Percentiles rank a stretch among this genome's conserved stretches.
Evolutionary conservation across 2,329 filamentous ascomycete genomes (phyloP).

Genomic region (Pseudogymnoascus sp.): DNA sequence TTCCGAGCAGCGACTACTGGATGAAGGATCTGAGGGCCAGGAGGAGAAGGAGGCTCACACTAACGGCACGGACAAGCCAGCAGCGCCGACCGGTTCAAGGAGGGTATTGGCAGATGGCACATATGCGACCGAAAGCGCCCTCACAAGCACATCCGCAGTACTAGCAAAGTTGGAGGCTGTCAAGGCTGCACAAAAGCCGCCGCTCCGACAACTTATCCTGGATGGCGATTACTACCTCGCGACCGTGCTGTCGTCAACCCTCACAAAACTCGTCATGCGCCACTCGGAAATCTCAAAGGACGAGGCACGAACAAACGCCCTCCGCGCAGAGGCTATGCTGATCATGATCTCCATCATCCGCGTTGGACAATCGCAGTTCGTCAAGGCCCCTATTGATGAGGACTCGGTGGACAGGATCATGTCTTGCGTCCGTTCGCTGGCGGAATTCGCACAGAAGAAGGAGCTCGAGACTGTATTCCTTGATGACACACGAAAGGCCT

Average conservation of each 20-base stretch:
- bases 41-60: slow-evolving; percentile 53
- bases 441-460: slow-evolving; percentile 82
- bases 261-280: slow-evolving; percentile 96
- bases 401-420: slow-evolving; percentile 98
- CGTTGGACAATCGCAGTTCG: slow-evolving; percentile 96
- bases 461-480: slow-evolving; percentile 88
- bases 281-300: slow-evolving; percentile 89
- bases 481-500: slow-evolving; percentile 89
- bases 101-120: slow-evolving; percentile 94
- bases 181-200: slow-evolving; percentile 93
- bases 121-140: slow-evolving; percentile 90
- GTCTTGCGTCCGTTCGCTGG: slow-evolving; percentile 87
- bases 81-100: slow-evolving; percentile 72
- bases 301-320: slow-evolving; percentile 76
- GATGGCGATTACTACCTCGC: slow-evolving; percentile 96
- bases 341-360: slow-evolving; percentile 99
- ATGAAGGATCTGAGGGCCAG: slow-evolving; percentile 66
- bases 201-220: slow-evolving; percentile 85
- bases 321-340: slow-evolving; percentile 94
- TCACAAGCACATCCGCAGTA: slow-evolving; percentile 84
- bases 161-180: slow-evolving; percentile 91
- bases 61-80: slow-evolving; percentile 69
- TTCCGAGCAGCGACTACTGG: slow-evolving; percentile 83
- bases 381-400: slow-evolving; percentile 94
- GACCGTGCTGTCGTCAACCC: slow-evolving; percentile 86